These are phyloP conservation scores for Berberis thunbergii DNA, from an alignment of 164 flowering plant genomes.

Conservation along the genomic window DNA sequence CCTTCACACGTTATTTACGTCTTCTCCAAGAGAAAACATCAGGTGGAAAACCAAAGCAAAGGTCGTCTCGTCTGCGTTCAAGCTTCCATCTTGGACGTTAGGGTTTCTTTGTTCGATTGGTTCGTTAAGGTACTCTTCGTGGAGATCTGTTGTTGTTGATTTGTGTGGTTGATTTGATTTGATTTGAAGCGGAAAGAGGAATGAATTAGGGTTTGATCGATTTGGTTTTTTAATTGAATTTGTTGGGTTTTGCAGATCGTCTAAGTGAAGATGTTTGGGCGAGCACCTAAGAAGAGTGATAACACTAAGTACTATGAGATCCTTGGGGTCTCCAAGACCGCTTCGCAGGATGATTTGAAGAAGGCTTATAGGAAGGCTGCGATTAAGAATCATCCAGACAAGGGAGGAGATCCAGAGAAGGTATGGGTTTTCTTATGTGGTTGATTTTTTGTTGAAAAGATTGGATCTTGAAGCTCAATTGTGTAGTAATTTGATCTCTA, in stretches of 20 bases:
- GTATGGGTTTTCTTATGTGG: conserved; percentile 16
- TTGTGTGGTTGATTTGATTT: no score
- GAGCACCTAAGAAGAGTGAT: conserved; percentile 85
- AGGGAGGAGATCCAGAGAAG: conserved; percentile 99
- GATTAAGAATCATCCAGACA: conserved; percentile 92
- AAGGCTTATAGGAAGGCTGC: conserved; percentile 91
- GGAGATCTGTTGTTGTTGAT: no score
- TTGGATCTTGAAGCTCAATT: neutral
- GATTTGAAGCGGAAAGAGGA: no score
- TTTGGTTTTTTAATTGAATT: neutral
- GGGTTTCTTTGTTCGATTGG: no score
- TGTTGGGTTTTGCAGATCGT: neutral
- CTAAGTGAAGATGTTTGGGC: conserved; percentile 58
- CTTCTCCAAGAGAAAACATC: no score
- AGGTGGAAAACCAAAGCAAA: no score
- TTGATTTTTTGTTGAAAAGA: neutral
- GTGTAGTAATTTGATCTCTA: neutral
- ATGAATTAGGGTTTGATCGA: neutral
- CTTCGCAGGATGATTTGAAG: conserved; percentile 81
- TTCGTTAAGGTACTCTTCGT: no score
- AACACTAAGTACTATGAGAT: conserved; percentile 72
- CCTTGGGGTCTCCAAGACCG: conserved; percentile 71
- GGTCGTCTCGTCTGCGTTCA: no score
- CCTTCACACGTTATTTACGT: no score
- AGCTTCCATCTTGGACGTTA: no score